A percentile compares a stretch with the other conserved stretches of the same genome.
phyloP scores from a whole-genome alignment of 371 early-diverging fungal genomes.

The Cokeromyces recurvatus region DNA sequence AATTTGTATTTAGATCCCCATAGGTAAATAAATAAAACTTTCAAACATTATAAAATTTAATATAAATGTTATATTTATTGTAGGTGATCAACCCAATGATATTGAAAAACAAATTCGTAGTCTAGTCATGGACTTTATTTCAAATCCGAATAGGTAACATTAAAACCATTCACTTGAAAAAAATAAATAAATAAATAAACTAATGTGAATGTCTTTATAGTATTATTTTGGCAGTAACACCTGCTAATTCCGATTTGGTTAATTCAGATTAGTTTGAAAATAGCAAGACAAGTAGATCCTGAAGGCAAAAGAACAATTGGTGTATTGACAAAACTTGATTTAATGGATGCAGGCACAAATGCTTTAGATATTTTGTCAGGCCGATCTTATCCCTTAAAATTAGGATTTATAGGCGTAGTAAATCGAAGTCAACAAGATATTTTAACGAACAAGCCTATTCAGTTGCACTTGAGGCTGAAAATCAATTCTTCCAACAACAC shows the following conservation, averaged over 20 bases:
- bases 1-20: conserved; percentile 28
- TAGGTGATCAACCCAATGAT: conserved; percentile 84
- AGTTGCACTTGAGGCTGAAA: conserved; percentile 72
- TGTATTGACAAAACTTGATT: conserved; percentile 91
- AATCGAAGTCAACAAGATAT: conserved; percentile 91
- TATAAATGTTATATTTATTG: conserved; percentile 2
- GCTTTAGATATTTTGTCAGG: conserved; percentile 85
- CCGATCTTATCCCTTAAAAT: conserved; percentile 76
- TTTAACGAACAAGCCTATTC: conserved; percentile 72
- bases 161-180: too few relatives aligned
- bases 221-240: conserved; percentile 92
- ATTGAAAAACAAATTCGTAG: conserved; percentile 86
- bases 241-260: conserved; percentile 89
- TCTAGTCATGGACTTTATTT: conserved; percentile 81
- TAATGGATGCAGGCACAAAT: conserved; percentile 95
- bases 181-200: too few relatives aligned
- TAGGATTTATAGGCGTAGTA: conserved; percentile 91
- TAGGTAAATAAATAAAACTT: conserved; percentile 21
- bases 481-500: conserved; percentile 75
- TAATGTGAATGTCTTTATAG: conserved; percentile 45
- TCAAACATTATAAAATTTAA: conserved; percentile 31
- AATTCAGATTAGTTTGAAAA: conserved; percentile 91
- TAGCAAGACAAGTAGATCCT: conserved; percentile 91
- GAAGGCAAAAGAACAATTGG: conserved; percentile 86
- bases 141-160: conserved; percentile 79